Evolutionary conservation across 73 alveolate species (phyloP).

Genomic region (Paramecium caudatum): DNA sequence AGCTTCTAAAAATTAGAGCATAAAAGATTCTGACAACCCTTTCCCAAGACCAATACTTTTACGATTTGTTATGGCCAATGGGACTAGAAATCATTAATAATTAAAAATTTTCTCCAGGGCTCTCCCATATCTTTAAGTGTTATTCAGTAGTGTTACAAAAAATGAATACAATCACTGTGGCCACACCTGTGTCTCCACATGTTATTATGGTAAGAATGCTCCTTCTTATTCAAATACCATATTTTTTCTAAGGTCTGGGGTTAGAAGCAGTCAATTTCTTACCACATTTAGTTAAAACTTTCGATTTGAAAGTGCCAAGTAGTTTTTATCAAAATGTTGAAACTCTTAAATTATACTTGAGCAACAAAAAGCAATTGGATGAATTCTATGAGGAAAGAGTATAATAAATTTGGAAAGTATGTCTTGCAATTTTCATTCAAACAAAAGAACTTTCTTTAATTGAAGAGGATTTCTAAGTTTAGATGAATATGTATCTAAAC

Average conservation of each 20-base stretch:
- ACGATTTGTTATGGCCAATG: slow-evolving; percentile 70
- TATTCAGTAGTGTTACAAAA: neutral
- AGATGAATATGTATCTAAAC: slow-evolving; percentile 31
- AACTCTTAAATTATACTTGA: neutral
- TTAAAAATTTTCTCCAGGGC: slow-evolving; percentile 56
- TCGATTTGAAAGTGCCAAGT: slow-evolving; percentile 47
- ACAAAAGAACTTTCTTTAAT: slow-evolving; percentile 40
- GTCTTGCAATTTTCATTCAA: neutral
- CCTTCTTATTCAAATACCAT: slow-evolving; percentile 24
- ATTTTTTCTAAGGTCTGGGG: slow-evolving; percentile 45
- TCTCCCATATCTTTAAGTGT: slow-evolving; percentile 57
- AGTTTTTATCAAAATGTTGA: slow-evolving; percentile 6
- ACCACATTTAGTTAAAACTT: slow-evolving; percentile 1
- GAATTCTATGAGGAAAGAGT: slow-evolving; percentile 62
- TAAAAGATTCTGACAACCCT: slow-evolving; percentile 59
- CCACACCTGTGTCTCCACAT: slow-evolving; percentile 27
- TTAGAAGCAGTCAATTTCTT: slow-evolving; percentile 46
- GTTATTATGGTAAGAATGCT: slow-evolving; percentile 53
- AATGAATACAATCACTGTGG: neutral
- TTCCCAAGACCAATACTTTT: neutral
- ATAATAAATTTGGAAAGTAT: slow-evolving; percentile 60
- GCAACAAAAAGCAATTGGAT: neutral
- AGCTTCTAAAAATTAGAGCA: slow-evolving; percentile 67
- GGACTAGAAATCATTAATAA: slow-evolving; percentile 52
- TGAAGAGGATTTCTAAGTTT: slow-evolving; percentile 41